Evolutionary conservation across 1,284 basidiomycete genomes (phyloP), one percentile per base, ranked within the genome.

Genomic region (Pseudozyma hubeiensis): DNA sequence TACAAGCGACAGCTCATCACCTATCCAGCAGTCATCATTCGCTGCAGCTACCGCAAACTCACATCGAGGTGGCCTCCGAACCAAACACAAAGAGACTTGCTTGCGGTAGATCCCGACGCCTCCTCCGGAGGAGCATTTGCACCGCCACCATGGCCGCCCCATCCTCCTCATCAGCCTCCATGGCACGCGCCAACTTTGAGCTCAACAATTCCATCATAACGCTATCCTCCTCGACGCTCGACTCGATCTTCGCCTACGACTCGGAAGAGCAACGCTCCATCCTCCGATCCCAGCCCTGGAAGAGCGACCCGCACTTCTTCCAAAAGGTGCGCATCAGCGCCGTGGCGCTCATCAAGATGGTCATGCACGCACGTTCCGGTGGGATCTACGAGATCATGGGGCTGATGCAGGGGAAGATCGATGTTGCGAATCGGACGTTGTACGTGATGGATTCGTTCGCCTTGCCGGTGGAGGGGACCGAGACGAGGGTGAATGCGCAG

Each of bases 301-400:
- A 88, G 64, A 89, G 89, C 73, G 95, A 99, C 79, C 93, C 93
- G 2, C 90, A 94, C 80, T 93, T 93, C 87, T 98, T 98, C 87
- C 93, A 93, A 82, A 89, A 90, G 57, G 96, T 96, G 85, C 93
- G 92, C 86, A 96, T 99, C 72, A 96, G 93, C 1, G 94, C 94
- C 0, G 90, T 96, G 33, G 94, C 96, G 7, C 86, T 99, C 73
- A 96, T 98, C 86, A 99, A 99, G 88, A 99, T 99, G 96, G 96
- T 94, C 54, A 98, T 97, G 81, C 96, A 99, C 85, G 96, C 97
- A 40, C 90, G 96, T 48, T 97, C 95, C 7, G 97, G 96, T 52
- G 96, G 97, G 3, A 91, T 92, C 57, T 93, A 97, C 86, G 96
- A 99, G 87, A 97, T 99, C 82, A 99, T 99, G 97, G 97, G 97